Conservation (phyloP, 2,329 filamentous ascomycete genomes). For the Xylariaceae sp. region DNA sequence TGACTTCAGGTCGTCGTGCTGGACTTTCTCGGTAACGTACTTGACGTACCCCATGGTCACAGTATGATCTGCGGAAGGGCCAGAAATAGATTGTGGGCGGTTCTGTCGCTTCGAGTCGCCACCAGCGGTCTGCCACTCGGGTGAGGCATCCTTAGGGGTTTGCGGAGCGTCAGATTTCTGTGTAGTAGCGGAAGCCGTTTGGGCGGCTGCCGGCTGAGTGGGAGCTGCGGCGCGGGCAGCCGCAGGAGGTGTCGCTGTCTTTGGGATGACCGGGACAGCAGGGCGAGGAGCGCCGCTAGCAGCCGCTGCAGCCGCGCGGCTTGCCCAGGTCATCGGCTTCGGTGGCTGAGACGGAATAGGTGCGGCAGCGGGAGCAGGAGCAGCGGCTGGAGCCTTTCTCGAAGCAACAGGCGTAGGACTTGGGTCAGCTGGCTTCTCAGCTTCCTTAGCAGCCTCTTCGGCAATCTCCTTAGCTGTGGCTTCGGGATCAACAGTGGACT, state of each 20-base stretch:
- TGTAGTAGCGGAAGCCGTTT: conserved; percentile 40
- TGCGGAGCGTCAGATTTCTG: conserved; percentile 28
- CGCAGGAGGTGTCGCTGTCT: conserved; percentile 52
- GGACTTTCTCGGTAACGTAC: conserved; percentile 87
- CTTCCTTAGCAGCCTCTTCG: conserved; percentile 52
- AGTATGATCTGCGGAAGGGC: conserved; percentile 62
- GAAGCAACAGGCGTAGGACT: conserved; percentile 49
- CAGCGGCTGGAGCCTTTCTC: conserved; percentile 44
- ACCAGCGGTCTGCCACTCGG: conserved; percentile 86
- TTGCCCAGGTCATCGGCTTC: conserved; percentile 74
- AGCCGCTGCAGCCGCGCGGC: conserved; percentile 57
- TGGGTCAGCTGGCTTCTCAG: conserved; percentile 65
- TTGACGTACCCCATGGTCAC: conserved; percentile 87
- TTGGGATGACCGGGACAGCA: conserved; percentile 51
- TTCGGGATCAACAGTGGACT: conserved; percentile 39
- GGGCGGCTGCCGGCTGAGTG: conserved; percentile 34
- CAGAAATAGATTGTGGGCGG: conserved; percentile 63
- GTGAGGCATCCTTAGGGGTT: conserved; percentile 48
- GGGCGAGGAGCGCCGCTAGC: conserved; percentile 39
- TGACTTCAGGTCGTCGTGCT: conserved; percentile 66
- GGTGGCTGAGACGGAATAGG: conserved; percentile 45
- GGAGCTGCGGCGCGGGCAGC: conserved; percentile 30
- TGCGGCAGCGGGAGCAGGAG: conserved; percentile 48
- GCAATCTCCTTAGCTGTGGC: conserved; percentile 48
- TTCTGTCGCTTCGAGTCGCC: conserved; percentile 81